A percentile compares a stretch with the other conserved stretches of the same genome.
Conservation (phyloP, 2,329 filamentous ascomycete genomes). For the Albifimbria verrucaria region DNA sequence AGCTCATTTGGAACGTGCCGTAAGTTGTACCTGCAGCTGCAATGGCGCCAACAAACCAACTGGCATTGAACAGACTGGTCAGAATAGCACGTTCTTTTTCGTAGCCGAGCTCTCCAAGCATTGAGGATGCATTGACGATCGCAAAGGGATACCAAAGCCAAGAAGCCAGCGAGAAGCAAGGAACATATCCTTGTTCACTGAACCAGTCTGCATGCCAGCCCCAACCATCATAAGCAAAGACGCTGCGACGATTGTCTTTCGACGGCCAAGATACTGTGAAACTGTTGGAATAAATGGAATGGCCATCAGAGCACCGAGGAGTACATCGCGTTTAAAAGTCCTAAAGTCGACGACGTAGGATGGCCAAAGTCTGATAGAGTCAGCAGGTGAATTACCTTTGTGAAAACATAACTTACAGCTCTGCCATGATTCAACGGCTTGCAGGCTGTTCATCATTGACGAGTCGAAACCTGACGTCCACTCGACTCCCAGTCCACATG, state of each 20-base stretch:
- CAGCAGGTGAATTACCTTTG: not conserved
- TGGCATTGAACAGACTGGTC: constrained; percentile 5
- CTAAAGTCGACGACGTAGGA: constrained; percentile 33
- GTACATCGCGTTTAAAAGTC: constrained; percentile 40
- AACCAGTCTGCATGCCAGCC: constrained; percentile 10
- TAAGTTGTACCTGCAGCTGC: constrained; percentile 24
- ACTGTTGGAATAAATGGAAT: constrained; percentile 36
- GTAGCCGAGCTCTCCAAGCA: constrained; percentile 34
- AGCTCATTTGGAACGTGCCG: constrained; percentile 20
- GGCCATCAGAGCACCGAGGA: constrained; percentile 39
- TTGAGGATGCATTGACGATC: constrained; percentile 28
- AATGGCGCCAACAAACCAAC: constrained; percentile 39
- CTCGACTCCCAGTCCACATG: constrained; percentile 36
- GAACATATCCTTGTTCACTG: constrained; percentile 25
- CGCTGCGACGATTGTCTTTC: constrained; percentile 28
- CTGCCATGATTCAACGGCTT: constrained; percentile 36
- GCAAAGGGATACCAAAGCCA: constrained; percentile 31
- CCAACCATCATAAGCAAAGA: constrained; percentile 19
- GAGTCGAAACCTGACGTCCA: constrained; percentile 41
- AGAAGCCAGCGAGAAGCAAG: constrained; percentile 28
- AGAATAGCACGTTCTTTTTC: constrained; percentile 9
- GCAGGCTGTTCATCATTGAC: constrained; percentile 42
- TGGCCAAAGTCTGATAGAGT: constrained; percentile 32
- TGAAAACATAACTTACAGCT: constrained; percentile 21
- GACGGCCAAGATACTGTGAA: constrained; percentile 35